Evolutionary conservation across 148 eudicot genomes (phyloP), one percentile per base, ranked within the genome.

Genomic region (Agrostemma githago): DNA sequence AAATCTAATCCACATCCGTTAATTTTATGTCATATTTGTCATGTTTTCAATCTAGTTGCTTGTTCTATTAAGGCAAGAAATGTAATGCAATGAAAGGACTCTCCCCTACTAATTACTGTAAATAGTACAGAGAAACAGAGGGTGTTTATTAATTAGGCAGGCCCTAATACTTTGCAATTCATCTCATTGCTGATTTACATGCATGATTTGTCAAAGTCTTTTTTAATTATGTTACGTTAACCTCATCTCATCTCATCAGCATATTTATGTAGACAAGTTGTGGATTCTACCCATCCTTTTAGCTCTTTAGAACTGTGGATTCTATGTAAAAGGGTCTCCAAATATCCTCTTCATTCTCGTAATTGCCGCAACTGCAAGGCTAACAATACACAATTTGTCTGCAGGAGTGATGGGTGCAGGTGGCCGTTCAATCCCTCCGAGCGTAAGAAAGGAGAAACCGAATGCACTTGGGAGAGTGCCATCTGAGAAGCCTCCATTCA

Each of bases 351-450:
- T 26, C 34, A 26, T 26, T 26, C 34, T 26, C 34, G 34, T 26
- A 26, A 26, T 26, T 26, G 34, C 34, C 1, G 34, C 34, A 26
- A 7, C 46, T 43, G 46, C 46, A 43, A 43, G 46, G 46, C 6
- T 43, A 43, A 43, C 46, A 43, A 7, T 26, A 26, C 34, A 26
- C 34, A 26, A 26, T 26, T n/a, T 21, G 48, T 26, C 54, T 70
- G 16, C 44, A 80, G 75, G 69, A 84, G 79, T 42, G 40, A 91
- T 91, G 97, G 94, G 92, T 75, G 97, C 92, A 16, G 93, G 93
- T 66, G 97, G 97, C 7, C 90, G 95, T 5, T 82, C 90, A 4
- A 83, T 80, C 70, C 87, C 88, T 42, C 86, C 85, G 10, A 62
- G 72, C 60, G 68, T 77, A 14, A 82, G 83, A 69, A 85, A 80